A percentile compares a stretch with the other conserved stretches of the same genome.
These are phyloP conservation scores for Barnettozyma siamensis DNA, from an alignment of 805 yeast genomes.

Conservation along the genomic window DNA sequence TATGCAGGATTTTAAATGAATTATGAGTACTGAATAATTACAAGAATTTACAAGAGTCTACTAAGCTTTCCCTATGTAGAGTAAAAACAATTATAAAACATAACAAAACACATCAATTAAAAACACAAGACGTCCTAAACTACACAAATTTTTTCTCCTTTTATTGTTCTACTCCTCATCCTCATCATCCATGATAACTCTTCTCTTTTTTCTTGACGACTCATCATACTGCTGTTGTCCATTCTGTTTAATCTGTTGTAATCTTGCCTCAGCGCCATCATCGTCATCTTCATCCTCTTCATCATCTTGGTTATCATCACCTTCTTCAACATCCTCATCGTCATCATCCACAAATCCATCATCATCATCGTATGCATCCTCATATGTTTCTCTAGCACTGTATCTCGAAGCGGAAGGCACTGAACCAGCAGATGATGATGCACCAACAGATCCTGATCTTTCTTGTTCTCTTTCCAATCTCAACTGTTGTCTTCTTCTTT, in stretches of 20 bases:
- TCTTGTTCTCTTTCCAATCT: conserved; percentile 52
- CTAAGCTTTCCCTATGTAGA: no score
- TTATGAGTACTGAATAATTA: no score
- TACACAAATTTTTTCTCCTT: neutral
- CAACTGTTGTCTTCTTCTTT: conserved; percentile 57
- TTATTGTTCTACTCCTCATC: conserved; percentile 31
- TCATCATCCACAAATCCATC: conserved; percentile 37
- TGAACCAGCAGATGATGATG: neutral
- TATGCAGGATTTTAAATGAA: conserved; percentile 38
- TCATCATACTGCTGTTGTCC: conserved; percentile 46
- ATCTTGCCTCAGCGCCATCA: conserved; percentile 41
- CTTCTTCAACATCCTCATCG: conserved; percentile 47
- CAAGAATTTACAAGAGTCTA: no score
- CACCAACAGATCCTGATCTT: conserved; percentile 38
- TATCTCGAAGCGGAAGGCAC: conserved; percentile 20
- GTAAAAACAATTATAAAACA: no score
- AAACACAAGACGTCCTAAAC: neutral
- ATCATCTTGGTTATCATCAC: conserved; percentile 35
- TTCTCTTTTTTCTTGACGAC: conserved; percentile 35
- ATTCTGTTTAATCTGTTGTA: conserved; percentile 30
- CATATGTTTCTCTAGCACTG: conserved; percentile 21
- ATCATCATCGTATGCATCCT: conserved; percentile 33
- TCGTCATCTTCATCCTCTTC: conserved; percentile 33
- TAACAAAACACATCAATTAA: no score
- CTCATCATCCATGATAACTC: conserved; percentile 50